phyloP scores from a whole-genome alignment of 2,329 filamentous ascomycete genomes.

The Nemania abortiva region DNA sequence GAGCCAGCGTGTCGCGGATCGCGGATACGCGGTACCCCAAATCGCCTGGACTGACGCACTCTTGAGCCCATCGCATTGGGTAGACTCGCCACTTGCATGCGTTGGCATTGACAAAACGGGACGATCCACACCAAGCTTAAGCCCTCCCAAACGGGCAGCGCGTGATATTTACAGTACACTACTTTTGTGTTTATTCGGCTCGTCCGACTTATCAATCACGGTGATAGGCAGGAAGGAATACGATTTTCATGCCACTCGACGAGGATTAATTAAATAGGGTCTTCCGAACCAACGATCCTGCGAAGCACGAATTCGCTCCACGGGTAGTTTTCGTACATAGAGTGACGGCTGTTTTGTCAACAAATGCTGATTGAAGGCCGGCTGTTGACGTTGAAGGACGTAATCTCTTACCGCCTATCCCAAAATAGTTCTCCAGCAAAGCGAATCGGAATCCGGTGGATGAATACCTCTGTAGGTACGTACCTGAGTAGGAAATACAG shows the following conservation, averaged over 20 bases:
- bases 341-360: conserved; percentile 3
- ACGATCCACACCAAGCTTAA: conserved; percentile 27
- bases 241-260: conserved; percentile 14
- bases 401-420: conserved; percentile 18
- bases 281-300: conserved; percentile 10
- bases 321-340: background rate
- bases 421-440: conserved; percentile 29
- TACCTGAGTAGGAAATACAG: too few species aligned
- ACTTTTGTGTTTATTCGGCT: conserved; percentile 22
- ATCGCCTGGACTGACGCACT: conserved; percentile 24
- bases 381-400: conserved; percentile 6
- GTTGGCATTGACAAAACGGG: conserved; percentile 42
- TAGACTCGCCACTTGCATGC: conserved; percentile 34
- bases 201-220: conserved; percentile 18
- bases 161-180: conserved; percentile 25
- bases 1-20: conserved; percentile 24
- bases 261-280: conserved; percentile 15
- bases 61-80: conserved; percentile 34
- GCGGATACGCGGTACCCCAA: conserved; percentile 32
- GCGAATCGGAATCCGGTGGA: conserved; percentile 20
- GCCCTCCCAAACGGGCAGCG: conserved; percentile 24
- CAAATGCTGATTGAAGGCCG: background rate
- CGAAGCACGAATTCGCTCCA: background rate
- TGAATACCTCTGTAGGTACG: background rate
- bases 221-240: conserved; percentile 20